Conservation (phyloP, 1,139 yeast species). For the Kazachstania sp. region DNA sequence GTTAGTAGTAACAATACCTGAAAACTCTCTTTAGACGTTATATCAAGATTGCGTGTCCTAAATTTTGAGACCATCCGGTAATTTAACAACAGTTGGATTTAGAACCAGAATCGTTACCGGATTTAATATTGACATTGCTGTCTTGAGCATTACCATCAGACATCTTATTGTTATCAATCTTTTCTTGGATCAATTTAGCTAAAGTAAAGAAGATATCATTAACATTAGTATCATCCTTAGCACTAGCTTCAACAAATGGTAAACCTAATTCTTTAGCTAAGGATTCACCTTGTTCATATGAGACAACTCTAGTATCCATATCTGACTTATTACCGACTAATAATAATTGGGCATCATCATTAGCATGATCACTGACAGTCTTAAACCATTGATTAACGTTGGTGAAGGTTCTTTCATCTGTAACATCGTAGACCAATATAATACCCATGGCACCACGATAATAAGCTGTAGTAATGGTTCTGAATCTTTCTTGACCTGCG, state of each 20-base stretch:
- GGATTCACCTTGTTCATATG: constrained; percentile 82
- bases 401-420: constrained; percentile 88
- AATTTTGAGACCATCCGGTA: background rate
- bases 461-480: constrained; percentile 96
- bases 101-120: constrained; percentile 5
- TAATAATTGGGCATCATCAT: constrained; percentile 91
- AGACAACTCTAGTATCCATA: constrained; percentile 63
- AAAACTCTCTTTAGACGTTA: too few species aligned
- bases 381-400: constrained; percentile 83
- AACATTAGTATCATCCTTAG: constrained; percentile 87
- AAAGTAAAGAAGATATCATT: constrained; percentile 85
- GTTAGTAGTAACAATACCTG: too few species aligned
- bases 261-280: constrained; percentile 79
- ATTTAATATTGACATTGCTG: constrained; percentile 30
- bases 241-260: constrained; percentile 92
- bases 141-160: constrained; percentile 20
- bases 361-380: constrained; percentile 93
- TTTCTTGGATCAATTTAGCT: constrained; percentile 79
- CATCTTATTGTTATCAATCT: constrained; percentile 40
- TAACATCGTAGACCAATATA: constrained; percentile 88
- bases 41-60: too few species aligned
- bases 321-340: constrained; percentile 95
- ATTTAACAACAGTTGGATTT: constrained; percentile 10
- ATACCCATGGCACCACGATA: constrained; percentile 99
- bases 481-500: constrained; percentile 85